phyloP scores from a whole-genome alignment of 345 rosid genomes.

The Corchorus olitorius region DNA sequence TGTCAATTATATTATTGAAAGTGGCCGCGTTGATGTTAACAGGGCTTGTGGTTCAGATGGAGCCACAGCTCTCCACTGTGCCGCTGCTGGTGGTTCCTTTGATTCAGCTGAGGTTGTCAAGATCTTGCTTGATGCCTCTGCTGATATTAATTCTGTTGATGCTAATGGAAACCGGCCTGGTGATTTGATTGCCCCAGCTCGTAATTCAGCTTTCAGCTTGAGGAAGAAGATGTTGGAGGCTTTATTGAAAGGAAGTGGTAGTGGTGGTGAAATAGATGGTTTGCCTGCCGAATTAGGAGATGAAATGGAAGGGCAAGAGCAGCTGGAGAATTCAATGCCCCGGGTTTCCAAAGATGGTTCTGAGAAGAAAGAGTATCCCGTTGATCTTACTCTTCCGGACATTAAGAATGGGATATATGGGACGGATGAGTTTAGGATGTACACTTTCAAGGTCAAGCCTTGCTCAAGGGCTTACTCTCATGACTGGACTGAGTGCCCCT shows the following conservation, averaged over 20 bases:
- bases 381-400: conserved; percentile 83
- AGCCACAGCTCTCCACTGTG: conserved; percentile 84
- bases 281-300: conserved; percentile 29
- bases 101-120: conserved; percentile 58
- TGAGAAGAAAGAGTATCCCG: conserved; percentile 85
- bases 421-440: conserved; percentile 95
- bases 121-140: conserved; percentile 64
- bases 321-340: conserved; percentile 41
- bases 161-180: conserved; percentile 60
- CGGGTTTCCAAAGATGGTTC: conserved; percentile 38
- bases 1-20: conserved; percentile 50
- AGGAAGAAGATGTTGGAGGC: conserved; percentile 61
- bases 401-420: conserved; percentile 81
- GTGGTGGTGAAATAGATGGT: conserved; percentile 30
- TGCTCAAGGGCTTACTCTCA: conserved; percentile 97
- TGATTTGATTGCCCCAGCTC: conserved; percentile 50
- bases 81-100: conserved; percentile 68
- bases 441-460: conserved; percentile 83
- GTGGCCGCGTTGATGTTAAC: conserved; percentile 61
- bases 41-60: conserved; percentile 68
- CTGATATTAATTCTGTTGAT: conserved; percentile 60
- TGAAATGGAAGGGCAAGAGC: conserved; percentile 39
- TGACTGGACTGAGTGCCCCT: conserved; percentile 97
- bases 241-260: conserved; percentile 43
- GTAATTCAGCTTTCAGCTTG: conserved; percentile 38